phyloP scores from a whole-genome alignment of 345 rosid genomes.

The Eutrema heterophyllum region DNA sequence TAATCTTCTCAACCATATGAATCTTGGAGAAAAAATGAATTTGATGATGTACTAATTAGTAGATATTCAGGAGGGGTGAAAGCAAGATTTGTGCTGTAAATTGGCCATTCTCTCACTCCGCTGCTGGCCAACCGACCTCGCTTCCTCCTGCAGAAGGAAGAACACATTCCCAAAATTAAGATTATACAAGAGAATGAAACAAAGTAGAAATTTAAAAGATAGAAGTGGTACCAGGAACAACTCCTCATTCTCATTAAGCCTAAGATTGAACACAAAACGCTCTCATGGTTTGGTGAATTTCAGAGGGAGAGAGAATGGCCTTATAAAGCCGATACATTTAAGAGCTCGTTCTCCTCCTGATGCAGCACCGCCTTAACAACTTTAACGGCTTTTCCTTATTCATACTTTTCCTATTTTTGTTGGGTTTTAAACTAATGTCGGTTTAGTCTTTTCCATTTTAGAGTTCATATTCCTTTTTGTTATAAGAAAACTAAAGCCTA shows the following conservation, averaged over 20 bases:
- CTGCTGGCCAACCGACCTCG: slow-evolving; percentile 80
- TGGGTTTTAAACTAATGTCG: too few species aligned
- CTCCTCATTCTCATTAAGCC: background rate
- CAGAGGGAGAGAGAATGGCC: background rate
- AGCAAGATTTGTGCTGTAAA: slow-evolving; percentile 96
- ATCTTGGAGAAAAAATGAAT: background rate
- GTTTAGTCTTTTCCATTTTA: too few species aligned
- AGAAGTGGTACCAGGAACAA: slow-evolving; percentile 42
- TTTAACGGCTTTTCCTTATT: too few species aligned
- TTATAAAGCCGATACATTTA: slow-evolving; percentile 45
- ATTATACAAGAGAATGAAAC: background rate
- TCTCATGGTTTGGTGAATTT: background rate
- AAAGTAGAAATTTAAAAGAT: background rate
- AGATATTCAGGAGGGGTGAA: slow-evolving; percentile 98
- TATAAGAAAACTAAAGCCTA: too few species aligned
- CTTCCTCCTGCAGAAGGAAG: slow-evolving; percentile 73
- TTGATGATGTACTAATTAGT: slow-evolving; percentile 56
- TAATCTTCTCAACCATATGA: slow-evolving; percentile 8
- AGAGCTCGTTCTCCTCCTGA: slow-evolving; percentile 75
- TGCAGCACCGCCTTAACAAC: slow-evolving; percentile 75
- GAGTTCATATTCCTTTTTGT: too few species aligned
- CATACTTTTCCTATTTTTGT: too few species aligned
- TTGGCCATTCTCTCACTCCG: slow-evolving; percentile 73
- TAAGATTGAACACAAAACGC: background rate
- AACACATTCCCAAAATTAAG: slow-evolving; percentile 3